Evolutionary conservation across 805 yeast genomes (phyloP), one percentile per base, ranked within the genome.

Genomic region (Metschnikowia henanensis): DNA sequence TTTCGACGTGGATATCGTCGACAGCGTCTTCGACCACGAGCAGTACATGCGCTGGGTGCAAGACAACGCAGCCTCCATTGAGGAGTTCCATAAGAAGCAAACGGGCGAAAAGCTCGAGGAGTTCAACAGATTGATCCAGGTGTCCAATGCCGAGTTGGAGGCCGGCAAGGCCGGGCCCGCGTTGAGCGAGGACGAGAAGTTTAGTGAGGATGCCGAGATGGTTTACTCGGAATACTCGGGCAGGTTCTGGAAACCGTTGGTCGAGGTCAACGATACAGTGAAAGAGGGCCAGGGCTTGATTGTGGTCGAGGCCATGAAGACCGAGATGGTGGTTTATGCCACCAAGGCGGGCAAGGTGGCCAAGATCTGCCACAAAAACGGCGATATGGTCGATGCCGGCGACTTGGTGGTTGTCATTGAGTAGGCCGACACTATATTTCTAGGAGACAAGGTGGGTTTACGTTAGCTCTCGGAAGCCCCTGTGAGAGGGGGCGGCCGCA

Each of bases 271-370:
- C 19, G 94, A 87, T 56, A 66, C 52, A 5, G 95, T 92, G 21
- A 68, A 72, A 40, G 76, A 68, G 36, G 95, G 91, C 26, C 92
- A 88, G 56, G 89, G 89, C 4, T 73, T 92, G 49, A 78, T 92
- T 52, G 89, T 94, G 30, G 87, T 92, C 41, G 99, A 92, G 66
- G 98, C 99, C 43, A 92, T 92, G 99, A 92, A 92, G 75, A 94
- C 98, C 0, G 99, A 92, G 68, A 92, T 92, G 97, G 78, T 81
- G 39, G 95, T 92, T 28, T 73, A 66, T 42, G 81, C 97, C 17
- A 76, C 95, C 1, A 72, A 60, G 43, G 70, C 72, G 18, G 95
- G 96, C 57, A 84, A 79, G 59, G 91, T 88, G 18, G 60, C 78
- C 37, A 85, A 86, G 67, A 71, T 88, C 35, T 65, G 81, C 45